Percentiles rank a stretch among this genome's conserved stretches.
Evolutionary conservation across 1,284 basidiomycete genomes (phyloP).

Genomic region (Microbotryomycetes sp.): DNA sequence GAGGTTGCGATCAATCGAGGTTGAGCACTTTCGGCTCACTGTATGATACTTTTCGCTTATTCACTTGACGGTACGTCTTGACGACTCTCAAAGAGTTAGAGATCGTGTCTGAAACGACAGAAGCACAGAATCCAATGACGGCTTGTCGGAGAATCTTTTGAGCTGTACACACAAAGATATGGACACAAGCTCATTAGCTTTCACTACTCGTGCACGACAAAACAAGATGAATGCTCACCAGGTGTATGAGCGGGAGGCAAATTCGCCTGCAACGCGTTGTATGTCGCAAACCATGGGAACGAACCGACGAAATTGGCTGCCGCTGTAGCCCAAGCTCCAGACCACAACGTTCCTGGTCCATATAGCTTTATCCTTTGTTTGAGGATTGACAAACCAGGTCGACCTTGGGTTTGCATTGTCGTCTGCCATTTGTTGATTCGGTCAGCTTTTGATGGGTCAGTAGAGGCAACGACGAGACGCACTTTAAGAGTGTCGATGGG

Average conservation of each 20-base stretch:
- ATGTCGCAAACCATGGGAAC: conserved; percentile 58
- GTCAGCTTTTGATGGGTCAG: too few relatives aligned
- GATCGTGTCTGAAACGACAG: conserved; percentile 69
- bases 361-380: conserved; percentile 61
- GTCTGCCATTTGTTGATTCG: too few relatives aligned
- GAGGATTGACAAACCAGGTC: conserved; percentile 53
- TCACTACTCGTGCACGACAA: conserved; percentile 43
- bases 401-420: conserved; percentile 80
- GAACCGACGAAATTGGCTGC: conserved; percentile 87
- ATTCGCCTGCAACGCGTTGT: conserved; percentile 64
- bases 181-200: conserved; percentile 50
- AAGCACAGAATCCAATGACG: conserved; percentile 77
- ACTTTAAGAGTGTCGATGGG: conserved; percentile 78
- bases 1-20: background rate
- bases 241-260: conserved; percentile 56
- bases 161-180: conserved; percentile 3
- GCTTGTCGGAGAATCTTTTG: conserved; percentile 54
- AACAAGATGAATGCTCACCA: background rate
- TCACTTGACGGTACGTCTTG: conserved; percentile 85
- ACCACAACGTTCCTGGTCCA: conserved; percentile 69
- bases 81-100: conserved; percentile 83
- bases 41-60: conserved; percentile 70
- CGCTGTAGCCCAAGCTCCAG: conserved; percentile 74
- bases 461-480: background rate
- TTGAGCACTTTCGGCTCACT: too few relatives aligned